phyloP scores from a whole-genome alignment of 768 basidiomycete species.

The Pholiota microspora region DNA sequence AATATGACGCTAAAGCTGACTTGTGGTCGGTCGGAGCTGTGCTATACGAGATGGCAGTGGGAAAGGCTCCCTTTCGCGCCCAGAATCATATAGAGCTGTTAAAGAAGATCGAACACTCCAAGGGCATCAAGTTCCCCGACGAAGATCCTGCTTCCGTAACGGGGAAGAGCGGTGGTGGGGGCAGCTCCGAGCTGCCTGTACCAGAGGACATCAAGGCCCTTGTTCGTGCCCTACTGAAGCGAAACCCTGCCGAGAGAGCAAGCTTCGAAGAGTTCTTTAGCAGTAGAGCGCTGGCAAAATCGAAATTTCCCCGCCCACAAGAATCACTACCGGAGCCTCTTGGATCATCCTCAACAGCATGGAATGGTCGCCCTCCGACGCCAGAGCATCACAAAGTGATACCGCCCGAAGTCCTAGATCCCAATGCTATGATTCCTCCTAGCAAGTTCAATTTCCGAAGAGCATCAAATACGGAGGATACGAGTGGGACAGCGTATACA shows the following conservation, averaged over 20 bases:
- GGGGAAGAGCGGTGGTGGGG: constrained; percentile 42
- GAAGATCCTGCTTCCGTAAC: constrained; percentile 59
- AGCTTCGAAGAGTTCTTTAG: constrained; percentile 92
- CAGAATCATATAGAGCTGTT: constrained; percentile 95
- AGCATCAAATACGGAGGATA: constrained; percentile 25
- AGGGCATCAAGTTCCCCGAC: constrained; percentile 92
- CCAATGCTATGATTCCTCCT: constrained; percentile 77
- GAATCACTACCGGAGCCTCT: constrained; percentile 31
- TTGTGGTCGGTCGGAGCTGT: constrained; percentile 99
- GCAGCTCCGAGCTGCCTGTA: constrained; percentile 56
- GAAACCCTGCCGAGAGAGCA: constrained; percentile 80
- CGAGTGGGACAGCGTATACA: constrained; percentile 20
- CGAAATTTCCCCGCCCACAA: constrained; percentile 67
- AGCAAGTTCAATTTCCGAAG: constrained; percentile 75
- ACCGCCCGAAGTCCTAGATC: constrained; percentile 78
- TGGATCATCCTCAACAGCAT: constrained; percentile 22
- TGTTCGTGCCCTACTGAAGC: constrained; percentile 79
- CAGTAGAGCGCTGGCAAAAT: constrained; percentile 73
- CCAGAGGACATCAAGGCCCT: constrained; percentile 85
- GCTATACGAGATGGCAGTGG: constrained; percentile 92
- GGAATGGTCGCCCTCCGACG: constrained; percentile 42
- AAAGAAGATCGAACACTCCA: constrained; percentile 89
- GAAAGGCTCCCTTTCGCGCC: constrained; percentile 92
- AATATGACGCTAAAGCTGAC: constrained; percentile 97
- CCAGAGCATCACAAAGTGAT: constrained; percentile 76